These are phyloP conservation scores for Aurinia saxatilis DNA, from an alignment of 345 rosid species.

Conservation along the genomic window DNA sequence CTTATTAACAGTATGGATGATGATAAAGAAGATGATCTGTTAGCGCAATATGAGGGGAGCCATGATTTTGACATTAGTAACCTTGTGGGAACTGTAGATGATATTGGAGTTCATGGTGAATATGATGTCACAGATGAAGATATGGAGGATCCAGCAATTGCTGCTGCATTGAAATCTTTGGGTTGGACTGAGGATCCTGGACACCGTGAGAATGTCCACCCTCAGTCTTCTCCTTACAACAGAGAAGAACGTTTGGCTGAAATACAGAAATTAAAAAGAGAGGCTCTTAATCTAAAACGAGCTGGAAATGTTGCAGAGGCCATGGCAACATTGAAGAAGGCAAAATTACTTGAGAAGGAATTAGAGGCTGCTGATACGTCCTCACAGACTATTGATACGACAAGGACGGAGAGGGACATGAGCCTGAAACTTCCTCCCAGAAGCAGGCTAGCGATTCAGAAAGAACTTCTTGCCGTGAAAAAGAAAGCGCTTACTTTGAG, in stretches of 20 bases:
- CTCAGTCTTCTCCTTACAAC: constrained; percentile 25
- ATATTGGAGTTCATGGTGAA: constrained; percentile 44
- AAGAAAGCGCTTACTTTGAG: constrained; percentile 68
- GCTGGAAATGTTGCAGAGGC: constrained; percentile 59
- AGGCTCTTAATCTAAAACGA: constrained; percentile 56
- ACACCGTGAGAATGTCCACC: constrained; percentile 19
- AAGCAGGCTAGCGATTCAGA: constrained; percentile 54
- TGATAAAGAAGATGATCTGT: constrained; percentile 45
- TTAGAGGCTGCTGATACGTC: constrained; percentile 35
- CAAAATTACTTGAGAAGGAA: constrained; percentile 60
- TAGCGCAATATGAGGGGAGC: constrained; percentile 32
- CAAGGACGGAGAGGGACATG: constrained; percentile 20
- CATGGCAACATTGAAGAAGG: constrained; percentile 65
- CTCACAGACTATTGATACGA: constrained; percentile 14
- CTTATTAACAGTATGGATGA: constrained; percentile 51
- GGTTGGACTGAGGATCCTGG: constrained; percentile 77
- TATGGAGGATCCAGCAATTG: constrained; percentile 75
- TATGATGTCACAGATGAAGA: constrained; percentile 82
- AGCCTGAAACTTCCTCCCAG: constrained; percentile 31
- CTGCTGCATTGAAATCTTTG: constrained; percentile 56
- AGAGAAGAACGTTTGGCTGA: constrained; percentile 41
- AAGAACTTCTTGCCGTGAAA: constrained; percentile 63
- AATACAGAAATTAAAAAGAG: constrained; percentile 50
- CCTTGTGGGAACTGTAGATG: constrained; percentile 43
- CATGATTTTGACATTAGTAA: constrained; percentile 37